Base-by-base conservation (phyloP, 352 stramenopile species). In the Phytophthora tubulina region DNA sequence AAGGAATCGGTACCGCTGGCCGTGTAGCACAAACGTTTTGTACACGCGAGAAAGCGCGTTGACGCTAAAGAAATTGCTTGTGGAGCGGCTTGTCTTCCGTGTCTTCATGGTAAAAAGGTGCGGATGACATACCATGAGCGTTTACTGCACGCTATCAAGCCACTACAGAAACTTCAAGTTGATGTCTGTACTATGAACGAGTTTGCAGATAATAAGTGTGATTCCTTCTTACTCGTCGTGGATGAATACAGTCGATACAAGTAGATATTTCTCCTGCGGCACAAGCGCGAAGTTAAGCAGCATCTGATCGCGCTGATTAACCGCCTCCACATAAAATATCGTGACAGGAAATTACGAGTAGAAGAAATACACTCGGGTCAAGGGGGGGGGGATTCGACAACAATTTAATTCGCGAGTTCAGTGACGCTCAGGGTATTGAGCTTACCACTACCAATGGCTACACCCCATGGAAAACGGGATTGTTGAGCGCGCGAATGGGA, bases 401-500 rank as follows among this genome's bases (percentile, higher is more conserved):
- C 52, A 33, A n/a, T 3, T 9, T 0, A 3, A 15, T 59, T 4
- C 35, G 11, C 2, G 36, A 21, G 4, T 59, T 49, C 15, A 38
- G 52, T 10, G n/a, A 31, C 30, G 31, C 30, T 17, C 15, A 49
- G 9, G 35, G 17, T 2, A 48, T 59, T 27, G 3, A 1, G 1
- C 27, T 59, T 3, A 38, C 51, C 4, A 31, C n/a, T 7, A 54
- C 30, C 3, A 64, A 48, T 27, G 56, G 4, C 9, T 55, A 64
- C 5, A 36, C 44, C 2, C 56, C 32, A 30, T 45, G 36, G 56
- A 64, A 44, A 59, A 60, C 27, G 49, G 38, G 2, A 46, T 60
- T 31, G 60, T 60, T 9, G 60, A 67, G 31, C 49, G 60, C 3
- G 49, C 36, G 4, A 67, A 60, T 8, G 60, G 38, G 10, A 46